A percentile compares a stretch with the other conserved stretches of the same genome.
Evolutionary conservation across 2,329 filamentous ascomycete genomes (phyloP).

Genomic region (Penicillium psychrosexuale): DNA sequence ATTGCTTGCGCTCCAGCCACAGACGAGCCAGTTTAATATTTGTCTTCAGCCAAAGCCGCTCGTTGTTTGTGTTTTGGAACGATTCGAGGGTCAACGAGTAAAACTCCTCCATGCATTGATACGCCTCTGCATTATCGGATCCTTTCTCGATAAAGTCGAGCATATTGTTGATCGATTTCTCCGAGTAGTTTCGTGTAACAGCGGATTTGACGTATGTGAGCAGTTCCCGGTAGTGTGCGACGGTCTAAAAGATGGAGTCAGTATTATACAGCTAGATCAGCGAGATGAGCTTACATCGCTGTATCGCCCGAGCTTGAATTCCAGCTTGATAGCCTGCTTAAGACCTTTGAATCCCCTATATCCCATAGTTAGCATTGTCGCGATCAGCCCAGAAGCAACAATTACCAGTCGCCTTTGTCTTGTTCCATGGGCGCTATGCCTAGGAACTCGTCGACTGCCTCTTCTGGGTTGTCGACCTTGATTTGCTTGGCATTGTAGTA

Average conservation of each 20-base stretch:
- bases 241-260: constrained; percentile 57
- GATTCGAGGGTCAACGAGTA: constrained; percentile 90
- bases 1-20: constrained; percentile 88
- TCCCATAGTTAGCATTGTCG: constrained; percentile 8
- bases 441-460: constrained; percentile 90
- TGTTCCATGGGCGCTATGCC: constrained; percentile 77
- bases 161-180: constrained; percentile 99
- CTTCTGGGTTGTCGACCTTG: constrained; percentile 80
- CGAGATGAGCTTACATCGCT: constrained; percentile 60
- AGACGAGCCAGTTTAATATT: constrained; percentile 95
- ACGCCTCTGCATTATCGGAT: constrained; percentile 67
- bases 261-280: neutral
- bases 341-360: constrained; percentile 84
- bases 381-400: neutral
- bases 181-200: constrained; percentile 95
- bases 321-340: constrained; percentile 96
- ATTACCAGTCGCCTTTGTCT: constrained; percentile 89
- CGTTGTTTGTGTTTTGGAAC: constrained; percentile 96
- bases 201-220: constrained; percentile 96
- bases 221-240: constrained; percentile 89
- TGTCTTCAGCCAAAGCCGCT: constrained; percentile 94
- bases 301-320: constrained; percentile 89
- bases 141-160: constrained; percentile 95
- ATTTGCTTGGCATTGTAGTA: constrained; percentile 99
- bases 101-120: constrained; percentile 86